Evolutionary conservation across 2,329 filamentous ascomycete genomes (phyloP).

Genomic region (Arthrobotrys entomopaga): DNA sequence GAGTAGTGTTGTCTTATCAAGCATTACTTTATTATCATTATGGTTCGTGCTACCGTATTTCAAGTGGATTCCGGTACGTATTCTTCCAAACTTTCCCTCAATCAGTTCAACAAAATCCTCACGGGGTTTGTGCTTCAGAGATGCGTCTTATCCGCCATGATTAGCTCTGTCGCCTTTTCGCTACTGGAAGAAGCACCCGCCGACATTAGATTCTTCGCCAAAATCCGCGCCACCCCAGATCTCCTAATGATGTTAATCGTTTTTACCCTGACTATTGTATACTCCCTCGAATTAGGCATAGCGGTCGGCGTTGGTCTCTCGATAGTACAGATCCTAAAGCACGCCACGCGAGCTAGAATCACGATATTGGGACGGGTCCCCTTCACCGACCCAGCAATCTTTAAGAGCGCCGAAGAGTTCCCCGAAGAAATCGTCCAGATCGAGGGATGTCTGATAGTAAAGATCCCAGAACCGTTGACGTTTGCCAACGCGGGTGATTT

Average conservation of each 20-base stretch:
- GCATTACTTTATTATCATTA: slow-evolving; percentile 83
- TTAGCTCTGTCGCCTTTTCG: slow-evolving; percentile 92
- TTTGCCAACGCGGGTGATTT: slow-evolving; percentile 97
- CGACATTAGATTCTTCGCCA: slow-evolving; percentile 88
- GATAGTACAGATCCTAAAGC: slow-evolving; percentile 85
- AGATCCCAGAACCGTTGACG: slow-evolving; percentile 94
- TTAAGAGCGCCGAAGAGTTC: slow-evolving; percentile 83
- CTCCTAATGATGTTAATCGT: slow-evolving; percentile 88
- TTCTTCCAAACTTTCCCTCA: background rate
- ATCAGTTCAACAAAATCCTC: background rate
- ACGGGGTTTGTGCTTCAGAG: slow-evolving; percentile 21
- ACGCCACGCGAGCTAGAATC: slow-evolving; percentile 90
- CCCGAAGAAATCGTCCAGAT: slow-evolving; percentile 83
- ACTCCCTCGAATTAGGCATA: slow-evolving; percentile 91
- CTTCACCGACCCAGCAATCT: slow-evolving; percentile 73
- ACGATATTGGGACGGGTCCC: slow-evolving; percentile 93
- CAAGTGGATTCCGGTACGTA: slow-evolving; percentile 89
- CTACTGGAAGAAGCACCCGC: slow-evolving; percentile 94
- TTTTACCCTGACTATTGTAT: slow-evolving; percentile 91
- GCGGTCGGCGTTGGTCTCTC: slow-evolving; percentile 92
- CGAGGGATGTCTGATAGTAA: slow-evolving; percentile 86
- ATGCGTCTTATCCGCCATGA: slow-evolving; percentile 84
- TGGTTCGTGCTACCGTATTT: slow-evolving; percentile 88
- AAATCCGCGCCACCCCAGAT: slow-evolving; percentile 86
- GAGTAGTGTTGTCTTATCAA: slow-evolving; percentile 85